Evolutionary conservation across 768 basidiomycete species (phyloP), one percentile per base, ranked within the genome.

Genomic region (Rhodocollybia butyracea): DNA sequence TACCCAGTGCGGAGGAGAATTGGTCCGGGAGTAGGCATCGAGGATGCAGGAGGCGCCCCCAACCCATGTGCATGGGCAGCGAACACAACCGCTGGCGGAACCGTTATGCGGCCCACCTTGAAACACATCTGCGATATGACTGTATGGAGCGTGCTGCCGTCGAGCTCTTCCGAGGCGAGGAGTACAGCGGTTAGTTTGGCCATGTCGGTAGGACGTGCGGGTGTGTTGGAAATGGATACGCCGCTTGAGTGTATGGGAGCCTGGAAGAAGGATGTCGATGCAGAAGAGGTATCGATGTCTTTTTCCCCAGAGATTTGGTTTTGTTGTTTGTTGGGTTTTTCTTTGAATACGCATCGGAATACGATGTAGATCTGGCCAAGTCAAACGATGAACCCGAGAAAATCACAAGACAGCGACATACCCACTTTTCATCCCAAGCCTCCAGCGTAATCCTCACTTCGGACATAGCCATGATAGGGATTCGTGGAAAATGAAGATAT

Each of bases 41-140:
- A 68, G 3, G 52, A 21, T n/a, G 51, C 4, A 34, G 53, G 43
- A 10, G 70, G 62, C 1, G 62, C 67, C 22, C 71, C 68, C 59
- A 85, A 82, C 0, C 89, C 89, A 57, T 86, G 83, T 0, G n/a
- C n/a, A n/a, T n/a, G n/a, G n/a, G 71, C 59, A 0, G 82, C 85
- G 30, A 89, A 67, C 11, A 80, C 79, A 57, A 91, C 55, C 4
- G 76, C 74, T 13, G 89, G 89, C 2, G 89, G 89, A 47, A 89
- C 76, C 21, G 87, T 90, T 58, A 91, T 85, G 1, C 88, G 79
- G 0, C 83, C 84, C 27, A 78, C 64, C 66, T 91, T 91, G 77
- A 83, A 89, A 64, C 86, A 89, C 27, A 81, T 56, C 47, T 81
- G 82, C 21, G 84, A 82, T 52, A 91, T 74, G 57, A 90, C 64